Base-by-base conservation (phyloP, 345 rosid species). In the Zanthoxylum bungeanum region DNA sequence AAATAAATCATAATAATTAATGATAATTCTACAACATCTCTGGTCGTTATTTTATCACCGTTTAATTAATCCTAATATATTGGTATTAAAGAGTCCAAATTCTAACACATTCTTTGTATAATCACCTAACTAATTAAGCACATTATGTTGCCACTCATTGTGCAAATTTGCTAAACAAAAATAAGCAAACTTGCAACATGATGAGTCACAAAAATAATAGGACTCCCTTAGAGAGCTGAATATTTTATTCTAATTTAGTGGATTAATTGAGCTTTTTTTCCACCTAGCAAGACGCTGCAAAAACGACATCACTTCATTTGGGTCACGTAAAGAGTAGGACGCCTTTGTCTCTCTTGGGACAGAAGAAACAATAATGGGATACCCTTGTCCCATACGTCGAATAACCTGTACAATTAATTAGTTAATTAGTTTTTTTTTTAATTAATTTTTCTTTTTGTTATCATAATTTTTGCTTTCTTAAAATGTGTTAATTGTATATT, bases 291-390 rank as follows among this genome's bases (percentile, higher is more conserved):
- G 82, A 3, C 50, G 69, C 34, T 37, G 47, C 71, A 84, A 63
- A 60, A 82, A 81, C 9, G 44, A 11, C 74, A 75, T 4, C 7
- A 82, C 87, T 59, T 86, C 85, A 0, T 71, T 64, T 6, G 88
- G 82, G 30, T 84, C 83, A 31, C 27, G 16, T 10, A 86, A 77
- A 22, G 90, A 86, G 75, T 77, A 78, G 1, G 58, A 37, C 37
- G 90, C 90, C n/a, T 53, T 76, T 1, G 90, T 84, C 2, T 75
- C 83, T 73, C 76, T 86, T 0, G 87, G 80, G 14, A 33, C 28
- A 1, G 85, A 70, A 2, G 85, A 70, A 3, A 86, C 90, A 3
- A 86, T 57, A 36, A 86, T 80, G 4, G 88, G 69, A 61, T 44
- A 80, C 9, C 90, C 90, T 33, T 63, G 72, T 5, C 88, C 85